phyloP scores from a whole-genome alignment of 2,329 filamentous ascomycete species.

The Claviceps sp. region DNA sequence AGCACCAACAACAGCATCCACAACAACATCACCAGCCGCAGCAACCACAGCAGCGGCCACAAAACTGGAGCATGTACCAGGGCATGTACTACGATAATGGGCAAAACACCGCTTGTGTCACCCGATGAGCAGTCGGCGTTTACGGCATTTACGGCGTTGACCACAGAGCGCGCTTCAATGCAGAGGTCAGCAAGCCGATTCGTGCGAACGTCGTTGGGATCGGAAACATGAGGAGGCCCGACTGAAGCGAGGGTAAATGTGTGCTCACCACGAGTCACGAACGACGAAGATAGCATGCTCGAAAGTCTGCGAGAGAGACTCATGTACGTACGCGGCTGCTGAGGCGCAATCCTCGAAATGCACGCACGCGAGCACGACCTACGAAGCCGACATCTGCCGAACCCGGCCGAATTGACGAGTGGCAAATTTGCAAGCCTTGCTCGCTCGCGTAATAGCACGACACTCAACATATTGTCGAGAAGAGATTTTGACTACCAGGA shows the following conservation, averaged over 20 bases:
- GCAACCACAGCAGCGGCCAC: conserved; percentile 15
- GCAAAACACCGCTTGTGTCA: conserved; percentile 7
- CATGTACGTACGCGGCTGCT: too few relatives aligned
- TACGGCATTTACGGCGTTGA: not conserved
- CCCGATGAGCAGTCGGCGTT: not conserved
- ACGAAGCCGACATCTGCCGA: not conserved
- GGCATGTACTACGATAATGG: conserved; percentile 16
- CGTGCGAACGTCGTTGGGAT: too few relatives aligned
- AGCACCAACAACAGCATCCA: conserved; percentile 16
- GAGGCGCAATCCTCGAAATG: too few relatives aligned
- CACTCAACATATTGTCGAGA: not conserved
- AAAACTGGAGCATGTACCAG: conserved; percentile 20
- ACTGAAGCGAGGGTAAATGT: too few relatives aligned
- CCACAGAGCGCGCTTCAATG: not conserved
- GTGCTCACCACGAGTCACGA: too few relatives aligned
- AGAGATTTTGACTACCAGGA: not conserved
- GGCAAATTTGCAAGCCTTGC: not conserved
- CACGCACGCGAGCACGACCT: not conserved
- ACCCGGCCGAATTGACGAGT: not conserved
- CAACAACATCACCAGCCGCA: conserved; percentile 15
- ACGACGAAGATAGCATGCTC: too few relatives aligned
- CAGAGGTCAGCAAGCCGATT: too few relatives aligned
- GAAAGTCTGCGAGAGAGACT: too few relatives aligned
- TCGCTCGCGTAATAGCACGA: not conserved
- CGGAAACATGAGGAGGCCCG: too few relatives aligned